Percentiles rank a stretch among this genome's conserved stretches.
These are phyloP conservation scores for Clonostachys rhizophaga DNA, from an alignment of 2,329 filamentous ascomycete species.

Conservation along the genomic window DNA sequence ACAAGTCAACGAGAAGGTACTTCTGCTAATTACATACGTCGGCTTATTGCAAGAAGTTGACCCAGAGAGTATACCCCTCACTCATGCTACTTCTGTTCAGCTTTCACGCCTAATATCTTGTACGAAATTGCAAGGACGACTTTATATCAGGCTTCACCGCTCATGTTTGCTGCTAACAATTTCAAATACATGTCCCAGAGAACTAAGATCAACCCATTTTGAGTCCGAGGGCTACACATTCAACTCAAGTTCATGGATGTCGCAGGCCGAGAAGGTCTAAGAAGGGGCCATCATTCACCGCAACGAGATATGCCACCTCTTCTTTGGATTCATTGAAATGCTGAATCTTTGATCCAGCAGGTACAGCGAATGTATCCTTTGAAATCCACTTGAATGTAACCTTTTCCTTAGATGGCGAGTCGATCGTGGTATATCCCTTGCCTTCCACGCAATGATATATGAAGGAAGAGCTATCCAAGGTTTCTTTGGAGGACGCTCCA, in stretches of 20 bases:
- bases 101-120: too few species aligned
- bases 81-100: too few species aligned
- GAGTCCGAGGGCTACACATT: too few species aligned
- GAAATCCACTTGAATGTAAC: conserved; percentile 34
- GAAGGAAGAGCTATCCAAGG: conserved; percentile 37
- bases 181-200: too few species aligned
- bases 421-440: conserved; percentile 33
- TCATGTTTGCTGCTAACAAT: too few species aligned
- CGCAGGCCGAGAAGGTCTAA: conserved; percentile 19
- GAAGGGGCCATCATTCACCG: conserved; percentile 24
- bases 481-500: conserved; percentile 20
- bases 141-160: too few species aligned
- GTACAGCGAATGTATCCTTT: conserved; percentile 48
- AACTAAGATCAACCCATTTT: too few species aligned
- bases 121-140: too few species aligned
- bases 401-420: conserved; percentile 17
- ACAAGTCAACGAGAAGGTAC: too few species aligned
- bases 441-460: conserved; percentile 50
- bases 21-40: too few species aligned
- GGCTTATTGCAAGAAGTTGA: too few species aligned
- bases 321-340: conserved; percentile 29
- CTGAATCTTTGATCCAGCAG: conserved; percentile 43
- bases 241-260: neutral
- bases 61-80: too few species aligned
- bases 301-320: conserved; percentile 23